Evolutionary conservation across 768 basidiomycete genomes (phyloP).

Genomic region (Psilocybe azurescens): DNA sequence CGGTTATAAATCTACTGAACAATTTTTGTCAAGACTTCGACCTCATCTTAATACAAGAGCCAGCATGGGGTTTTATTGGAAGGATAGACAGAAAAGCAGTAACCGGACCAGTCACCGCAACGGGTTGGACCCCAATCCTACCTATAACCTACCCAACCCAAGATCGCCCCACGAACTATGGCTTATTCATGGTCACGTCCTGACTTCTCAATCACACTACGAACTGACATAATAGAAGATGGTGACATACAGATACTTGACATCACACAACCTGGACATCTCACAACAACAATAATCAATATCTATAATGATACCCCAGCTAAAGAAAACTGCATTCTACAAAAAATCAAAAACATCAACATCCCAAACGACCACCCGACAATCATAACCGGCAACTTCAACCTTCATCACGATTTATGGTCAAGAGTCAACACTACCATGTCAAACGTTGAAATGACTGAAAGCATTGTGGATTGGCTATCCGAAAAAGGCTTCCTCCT

Average conservation of each 20-base stretch:
- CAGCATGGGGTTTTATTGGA: constrained; percentile 26
- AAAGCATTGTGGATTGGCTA: no score
- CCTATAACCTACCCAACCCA: background rate
- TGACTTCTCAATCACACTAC: constrained; percentile 28
- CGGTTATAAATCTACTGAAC: constrained; percentile 20
- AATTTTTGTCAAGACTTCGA: constrained; percentile 21
- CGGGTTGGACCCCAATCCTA: background rate
- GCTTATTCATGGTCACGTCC: constrained; percentile 18
- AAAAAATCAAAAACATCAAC: background rate
- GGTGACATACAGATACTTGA: constrained; percentile 29
- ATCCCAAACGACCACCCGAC: background rate
- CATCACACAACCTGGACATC: constrained; percentile 20
- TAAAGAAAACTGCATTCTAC: constrained; percentile 7
- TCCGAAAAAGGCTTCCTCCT: no score
- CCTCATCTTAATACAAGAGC: constrained; percentile 31
- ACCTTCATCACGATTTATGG: no score
- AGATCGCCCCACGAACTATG: constrained; percentile 23
- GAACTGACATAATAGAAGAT: constrained; percentile 26
- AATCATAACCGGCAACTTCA: background rate
- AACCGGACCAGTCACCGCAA: background rate
- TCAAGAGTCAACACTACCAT: no score
- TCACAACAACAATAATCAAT: constrained; percentile 25
- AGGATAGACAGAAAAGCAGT: constrained; percentile 15
- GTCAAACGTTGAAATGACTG: no score
- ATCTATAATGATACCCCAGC: constrained; percentile 28